Evolutionary conservation across 805 yeast species (phyloP), one percentile per base, ranked within the genome.

Genomic region (Gaillardinia entomophila): DNA sequence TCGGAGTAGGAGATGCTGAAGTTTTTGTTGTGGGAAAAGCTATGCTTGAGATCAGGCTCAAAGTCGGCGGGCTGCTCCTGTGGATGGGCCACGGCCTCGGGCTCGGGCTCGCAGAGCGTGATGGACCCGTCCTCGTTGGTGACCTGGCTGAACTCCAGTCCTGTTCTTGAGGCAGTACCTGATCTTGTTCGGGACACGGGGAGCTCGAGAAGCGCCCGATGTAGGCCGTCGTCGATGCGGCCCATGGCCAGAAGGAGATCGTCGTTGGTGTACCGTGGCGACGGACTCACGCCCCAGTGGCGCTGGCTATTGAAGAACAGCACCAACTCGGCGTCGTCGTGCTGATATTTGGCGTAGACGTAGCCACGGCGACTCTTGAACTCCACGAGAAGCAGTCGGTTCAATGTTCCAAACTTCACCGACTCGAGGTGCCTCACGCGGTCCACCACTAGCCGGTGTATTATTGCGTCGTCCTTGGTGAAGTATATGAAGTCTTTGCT

Each of bases 1-100:
- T 92, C 98, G 24, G 74, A 68, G 37, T 75, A 71, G 1, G 78
- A 68, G 6, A 90, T 71, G 4, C 71, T 69, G 41, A 83, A 71
- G 1, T 60, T 54, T 26, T 75, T 68, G 4, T 71, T 72, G 43
- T 78, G 81, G 16, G 58, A 51, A 45, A 87, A 79, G 12, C 57
- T 59, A 41, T 73, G 68, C 20, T 62, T 64, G 31, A 83, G 53
- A 4, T 66, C 62, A 2, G 72, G 71, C 4, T 58, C 48, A 20
- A 78, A 79, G 18, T 55, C 38, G 1, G 60, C 60, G 4, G 71
- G 70, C 2, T 30, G 38, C 35, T 57, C 63, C 8, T 36, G 28
- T 7, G 26, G 16, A 5, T 6, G 18, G 12, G 29, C 20, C 12
- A 33, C 34, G 16, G 19, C 36, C 8, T 29, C 32, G 4, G 30